These are phyloP conservation scores for Pseudogymnoascus sp. DNA, from an alignment of 2,329 filamentous ascomycete genomes.

Conservation along the genomic window DNA sequence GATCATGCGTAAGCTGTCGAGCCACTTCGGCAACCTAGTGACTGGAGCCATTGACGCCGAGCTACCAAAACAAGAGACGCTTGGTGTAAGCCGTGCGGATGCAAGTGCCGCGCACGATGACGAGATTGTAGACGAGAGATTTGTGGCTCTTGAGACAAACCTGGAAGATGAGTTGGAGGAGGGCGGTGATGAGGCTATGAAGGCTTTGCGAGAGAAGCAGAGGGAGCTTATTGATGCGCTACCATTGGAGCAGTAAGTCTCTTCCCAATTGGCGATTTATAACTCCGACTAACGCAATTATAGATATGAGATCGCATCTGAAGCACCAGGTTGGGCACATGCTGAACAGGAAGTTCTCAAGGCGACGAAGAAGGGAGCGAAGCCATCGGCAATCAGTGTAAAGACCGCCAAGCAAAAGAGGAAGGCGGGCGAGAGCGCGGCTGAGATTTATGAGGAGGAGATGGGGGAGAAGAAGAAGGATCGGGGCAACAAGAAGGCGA, in stretches of 20 bases:
- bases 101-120: constrained; percentile 60
- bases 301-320: constrained; percentile 58
- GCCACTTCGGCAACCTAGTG: constrained; percentile 67
- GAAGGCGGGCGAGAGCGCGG: constrained; percentile 54
- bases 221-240: constrained; percentile 83
- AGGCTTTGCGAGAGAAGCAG: constrained; percentile 67
- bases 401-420: constrained; percentile 71
- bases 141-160: constrained; percentile 59
- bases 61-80: constrained; percentile 49
- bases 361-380: constrained; percentile 45
- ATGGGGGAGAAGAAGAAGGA: constrained; percentile 42
- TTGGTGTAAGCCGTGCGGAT: constrained; percentile 51
- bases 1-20: constrained; percentile 78
- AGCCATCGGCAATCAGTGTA: constrained; percentile 65
- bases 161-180: constrained; percentile 79
- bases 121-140: constrained; percentile 56
- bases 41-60: constrained; percentile 63
- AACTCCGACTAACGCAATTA: constrained; percentile 19
- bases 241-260: constrained; percentile 71
- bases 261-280: not conserved
- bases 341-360: constrained; percentile 67
- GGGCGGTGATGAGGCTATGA: constrained; percentile 67
- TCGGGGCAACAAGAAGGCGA: constrained; percentile 38
- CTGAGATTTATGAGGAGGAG: constrained; percentile 54
- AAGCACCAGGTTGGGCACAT: constrained; percentile 54